A percentile compares a stretch with the other conserved stretches of the same genome.
These are phyloP conservation scores for Chlamydomonas sphaeroides DNA, from an alignment of 139 green algal genomes.

Conservation along the genomic window DNA sequence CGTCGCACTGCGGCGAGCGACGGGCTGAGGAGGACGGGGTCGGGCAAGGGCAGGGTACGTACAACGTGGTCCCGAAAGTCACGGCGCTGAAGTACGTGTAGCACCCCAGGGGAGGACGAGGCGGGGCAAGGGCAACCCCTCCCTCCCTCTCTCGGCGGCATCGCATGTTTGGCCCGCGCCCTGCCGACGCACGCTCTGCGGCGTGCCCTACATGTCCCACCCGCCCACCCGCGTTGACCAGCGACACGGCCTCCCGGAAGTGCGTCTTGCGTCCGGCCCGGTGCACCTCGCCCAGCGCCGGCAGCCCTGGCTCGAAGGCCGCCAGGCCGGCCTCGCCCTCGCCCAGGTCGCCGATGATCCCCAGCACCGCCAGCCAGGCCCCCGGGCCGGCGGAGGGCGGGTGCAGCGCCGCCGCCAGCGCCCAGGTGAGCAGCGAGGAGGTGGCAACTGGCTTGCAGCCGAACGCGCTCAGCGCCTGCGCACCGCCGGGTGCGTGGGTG, in stretches of 20 bases:
- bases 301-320: neutral
- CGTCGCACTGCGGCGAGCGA: conserved; percentile 17
- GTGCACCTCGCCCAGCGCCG: neutral
- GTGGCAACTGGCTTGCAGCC: neutral
- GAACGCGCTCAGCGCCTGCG: neutral
- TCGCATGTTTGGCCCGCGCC: neutral
- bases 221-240: conserved; percentile 2
- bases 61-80: too few species aligned
- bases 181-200: too few species aligned
- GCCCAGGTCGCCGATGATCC: conserved; percentile 1
- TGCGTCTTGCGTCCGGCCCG: conserved; percentile 11
- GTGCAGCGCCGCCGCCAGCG: neutral
- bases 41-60: too few species aligned
- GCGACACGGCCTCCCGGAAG: conserved; percentile 13
- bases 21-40: neutral
- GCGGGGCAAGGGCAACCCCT: neutral
- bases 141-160: neutral
- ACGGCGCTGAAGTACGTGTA: too few species aligned
- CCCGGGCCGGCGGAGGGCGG: neutral
- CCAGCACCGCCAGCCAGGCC: conserved; percentile 25
- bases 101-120: neutral
- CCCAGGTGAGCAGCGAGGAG: conserved; percentile 4
- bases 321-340: conserved; percentile 14
- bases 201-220: neutral
- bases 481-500: too few species aligned